Base-by-base conservation (phyloP, 176 grass and related monocot genomes). In the Avena atlantica region DNA sequence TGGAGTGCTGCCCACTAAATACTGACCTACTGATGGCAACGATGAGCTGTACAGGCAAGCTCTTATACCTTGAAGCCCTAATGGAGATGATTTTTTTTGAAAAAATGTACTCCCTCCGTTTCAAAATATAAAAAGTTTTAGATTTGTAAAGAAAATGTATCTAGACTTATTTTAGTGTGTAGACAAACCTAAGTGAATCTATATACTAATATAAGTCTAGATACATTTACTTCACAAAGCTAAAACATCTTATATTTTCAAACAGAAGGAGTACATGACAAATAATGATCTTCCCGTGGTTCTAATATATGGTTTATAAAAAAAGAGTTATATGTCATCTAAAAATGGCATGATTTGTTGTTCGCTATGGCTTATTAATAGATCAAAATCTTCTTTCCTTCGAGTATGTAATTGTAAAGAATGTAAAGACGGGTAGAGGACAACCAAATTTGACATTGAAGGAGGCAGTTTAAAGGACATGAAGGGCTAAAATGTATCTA, bases 11-110 rank as follows among this genome's bases (percentile, higher is more conserved):
- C 79, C 86, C 6, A 55, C 83, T 1, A 95, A 87, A 40, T 89
- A 94, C 69, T 87, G 90, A 60, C 93, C 96, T 72, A 90, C 93
- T 72, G 96, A 98, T 66, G 96, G 93, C 36, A 98, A 98, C 65
- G 92, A 88, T 67, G 50, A 66, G 52, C 55, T 98, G 66, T 98
- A 98, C 71, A 95, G 90, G 81, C 90, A 95, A 92, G 93, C 93
- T 85, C 90, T 98, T 79, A 76, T 94, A 17, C 83, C 79, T 56
- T 82, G 49, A 78, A 64, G 12, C 52, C 61, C 68, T 55, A 48
- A 44, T 37, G 65, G 11, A 80, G 75, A 51, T 21, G 50, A 31
- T 70, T 80, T 57, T 47, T 83, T 83, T 40, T 76, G 16, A 51
- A 48, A 70, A 58, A 9, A 79, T 78, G 84, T 88, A 34, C 31